A percentile compares a stretch with the other conserved stretches of the same genome.
Evolutionary conservation across 768 basidiomycete species (phyloP).

Genomic region (Dacryopinax spathularia): DNA sequence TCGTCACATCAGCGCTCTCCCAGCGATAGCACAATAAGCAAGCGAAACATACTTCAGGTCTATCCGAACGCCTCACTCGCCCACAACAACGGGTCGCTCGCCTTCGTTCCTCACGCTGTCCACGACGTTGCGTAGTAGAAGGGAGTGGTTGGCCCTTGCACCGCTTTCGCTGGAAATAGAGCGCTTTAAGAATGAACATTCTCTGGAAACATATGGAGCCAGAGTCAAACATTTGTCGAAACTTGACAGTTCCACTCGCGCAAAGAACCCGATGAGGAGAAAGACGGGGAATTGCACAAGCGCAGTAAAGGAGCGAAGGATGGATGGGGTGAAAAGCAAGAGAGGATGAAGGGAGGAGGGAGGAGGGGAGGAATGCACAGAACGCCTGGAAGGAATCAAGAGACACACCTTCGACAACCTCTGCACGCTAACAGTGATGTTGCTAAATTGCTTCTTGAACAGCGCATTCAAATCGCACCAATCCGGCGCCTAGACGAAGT

Average conservation of each 20-base stretch:
- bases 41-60: constrained; percentile 69
- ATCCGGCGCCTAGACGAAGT: constrained; percentile 63
- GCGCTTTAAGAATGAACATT: constrained; percentile 61
- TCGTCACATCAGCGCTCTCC: too few relatives aligned
- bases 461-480: constrained; percentile 84
- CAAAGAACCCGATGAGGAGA: too few relatives aligned
- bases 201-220: too few relatives aligned
- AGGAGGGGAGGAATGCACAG: too few relatives aligned
- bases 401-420: constrained; percentile 61
- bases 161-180: constrained; percentile 82
- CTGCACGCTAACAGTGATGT: constrained; percentile 86
- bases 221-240: too few relatives aligned
- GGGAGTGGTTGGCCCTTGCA: constrained; percentile 61
- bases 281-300: too few relatives aligned
- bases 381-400: not conserved
- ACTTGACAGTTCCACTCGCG: too few relatives aligned
- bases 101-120: constrained; percentile 55
- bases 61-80: constrained; percentile 95
- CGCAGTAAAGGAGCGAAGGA: too few relatives aligned
- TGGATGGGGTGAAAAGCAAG: too few relatives aligned
- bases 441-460: constrained; percentile 69
- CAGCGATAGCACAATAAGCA: not conserved
- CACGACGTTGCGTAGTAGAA: constrained; percentile 70
- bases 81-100: constrained; percentile 71
- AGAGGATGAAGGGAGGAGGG: constrained; percentile 11